A percentile compares a stretch with the other conserved stretches of the same genome.
Conservation (phyloP, 1,139 yeast genomes). For the Yamadazyma pseudoaaseri region DNA sequence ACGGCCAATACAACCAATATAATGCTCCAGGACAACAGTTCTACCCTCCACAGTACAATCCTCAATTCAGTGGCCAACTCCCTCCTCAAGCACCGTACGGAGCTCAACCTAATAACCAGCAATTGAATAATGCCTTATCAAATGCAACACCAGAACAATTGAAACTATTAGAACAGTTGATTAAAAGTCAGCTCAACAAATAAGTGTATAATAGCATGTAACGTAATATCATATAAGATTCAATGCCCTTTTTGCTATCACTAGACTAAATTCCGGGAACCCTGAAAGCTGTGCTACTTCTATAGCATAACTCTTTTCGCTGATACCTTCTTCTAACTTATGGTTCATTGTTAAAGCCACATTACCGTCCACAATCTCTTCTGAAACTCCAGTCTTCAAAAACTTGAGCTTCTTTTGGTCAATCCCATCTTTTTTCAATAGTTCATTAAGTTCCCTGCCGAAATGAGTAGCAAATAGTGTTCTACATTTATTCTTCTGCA, state of each 20-base stretch:
- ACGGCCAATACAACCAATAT: slow-evolving; percentile 1
- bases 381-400: slow-evolving; percentile 49
- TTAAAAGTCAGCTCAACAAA: slow-evolving; percentile 22
- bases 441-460: slow-evolving; percentile 60
- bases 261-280: slow-evolving; percentile 63
- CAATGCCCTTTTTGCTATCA: slow-evolving; percentile 46
- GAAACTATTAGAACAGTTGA: slow-evolving; percentile 30
- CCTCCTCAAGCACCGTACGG: slow-evolving; percentile 1
- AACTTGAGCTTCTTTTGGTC: slow-evolving; percentile 39
- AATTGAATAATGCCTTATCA: slow-evolving; percentile 13
- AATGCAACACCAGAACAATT: slow-evolving; percentile 21
- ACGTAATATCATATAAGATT: neutral
- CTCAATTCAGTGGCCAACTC: slow-evolving; percentile 4
- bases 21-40: neutral
- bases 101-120: slow-evolving; percentile 5
- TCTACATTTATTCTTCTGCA: slow-evolving; percentile 60
- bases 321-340: slow-evolving; percentile 65
- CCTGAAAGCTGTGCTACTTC: slow-evolving; percentile 84
- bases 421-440: slow-evolving; percentile 23
- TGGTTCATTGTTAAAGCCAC: slow-evolving; percentile 54
- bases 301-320: slow-evolving; percentile 79
- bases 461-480: slow-evolving; percentile 93
- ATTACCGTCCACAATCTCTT: slow-evolving; percentile 16
- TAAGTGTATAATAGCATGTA: slow-evolving; percentile 7
- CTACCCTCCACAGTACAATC: slow-evolving; percentile 2